A percentile compares a stretch with the other conserved stretches of the same genome.
These are phyloP conservation scores for Crithidia acanthocephali DNA, from an alignment of 208 protist species.

Conservation along the genomic window DNA sequence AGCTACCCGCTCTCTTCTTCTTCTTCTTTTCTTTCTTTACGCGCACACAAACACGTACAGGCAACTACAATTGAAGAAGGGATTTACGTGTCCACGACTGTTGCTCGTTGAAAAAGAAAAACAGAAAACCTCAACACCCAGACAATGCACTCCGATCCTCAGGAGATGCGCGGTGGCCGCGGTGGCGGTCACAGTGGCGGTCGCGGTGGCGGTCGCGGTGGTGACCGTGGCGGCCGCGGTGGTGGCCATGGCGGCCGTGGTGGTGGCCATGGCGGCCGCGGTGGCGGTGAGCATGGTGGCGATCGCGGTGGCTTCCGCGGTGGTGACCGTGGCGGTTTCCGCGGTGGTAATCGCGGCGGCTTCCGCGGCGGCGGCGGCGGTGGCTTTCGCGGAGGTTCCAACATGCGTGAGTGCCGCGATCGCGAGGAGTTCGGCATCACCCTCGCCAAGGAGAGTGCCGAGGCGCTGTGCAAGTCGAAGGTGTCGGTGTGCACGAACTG, in stretches of 20 bases:
- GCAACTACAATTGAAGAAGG: too few species aligned
- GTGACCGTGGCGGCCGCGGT: slow-evolving; percentile 24
- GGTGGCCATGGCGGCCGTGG: neutral
- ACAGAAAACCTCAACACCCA: neutral
- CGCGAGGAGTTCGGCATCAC: slow-evolving; percentile 28
- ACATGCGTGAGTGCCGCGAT: slow-evolving; percentile 16
- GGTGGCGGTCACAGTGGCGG: slow-evolving; percentile 7
- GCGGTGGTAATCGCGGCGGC: slow-evolving; percentile 23
- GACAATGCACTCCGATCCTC: neutral
- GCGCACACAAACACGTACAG: too few species aligned
- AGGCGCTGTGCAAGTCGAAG: neutral
- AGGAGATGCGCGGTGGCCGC: slow-evolving; percentile 15
- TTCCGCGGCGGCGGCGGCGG: slow-evolving; percentile 20
- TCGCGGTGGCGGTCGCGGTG: slow-evolving; percentile 17
- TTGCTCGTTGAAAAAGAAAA: neutral
- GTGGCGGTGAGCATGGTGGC: slow-evolving; percentile 2
- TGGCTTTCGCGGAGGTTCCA: slow-evolving; percentile 13
- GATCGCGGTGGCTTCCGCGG: slow-evolving; percentile 22
- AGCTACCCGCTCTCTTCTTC: neutral
- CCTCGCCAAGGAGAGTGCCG: slow-evolving; percentile 21
- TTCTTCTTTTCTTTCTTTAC: neutral
- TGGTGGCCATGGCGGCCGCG: slow-evolving; percentile 2
- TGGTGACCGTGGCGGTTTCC: slow-evolving; percentile 11
- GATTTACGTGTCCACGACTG: too few species aligned
- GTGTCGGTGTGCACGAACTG: slow-evolving; percentile 31